Conservation (phyloP, 2,329 filamentous ascomycete species). For the Hymenoscyphus linearis region DNA sequence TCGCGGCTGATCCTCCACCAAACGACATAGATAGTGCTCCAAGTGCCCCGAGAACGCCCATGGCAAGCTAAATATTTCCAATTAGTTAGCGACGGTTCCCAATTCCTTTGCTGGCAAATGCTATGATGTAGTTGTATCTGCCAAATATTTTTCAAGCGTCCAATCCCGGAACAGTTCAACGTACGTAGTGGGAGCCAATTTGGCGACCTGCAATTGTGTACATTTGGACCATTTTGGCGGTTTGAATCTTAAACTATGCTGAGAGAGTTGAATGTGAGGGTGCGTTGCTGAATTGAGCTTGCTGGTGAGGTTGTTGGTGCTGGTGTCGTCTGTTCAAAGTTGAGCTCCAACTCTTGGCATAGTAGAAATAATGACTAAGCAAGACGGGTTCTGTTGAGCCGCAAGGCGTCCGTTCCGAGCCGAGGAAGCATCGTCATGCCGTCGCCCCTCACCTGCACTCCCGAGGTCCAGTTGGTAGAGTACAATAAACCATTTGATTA, state of each 20-base stretch:
- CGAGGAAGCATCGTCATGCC: background rate
- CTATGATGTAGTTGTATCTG: constrained; percentile 11
- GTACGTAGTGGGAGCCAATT: constrained; percentile 32
- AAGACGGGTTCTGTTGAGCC: background rate
- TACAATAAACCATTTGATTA: background rate
- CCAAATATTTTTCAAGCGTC: constrained; percentile 16
- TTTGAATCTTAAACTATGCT: constrained; percentile 12
- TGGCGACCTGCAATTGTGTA: constrained; percentile 32
- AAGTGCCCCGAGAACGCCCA: constrained; percentile 27
- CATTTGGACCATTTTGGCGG: constrained; percentile 30
- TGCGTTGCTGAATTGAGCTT: constrained; percentile 20
- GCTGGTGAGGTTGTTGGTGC: constrained; percentile 18
- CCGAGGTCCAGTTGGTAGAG: background rate
- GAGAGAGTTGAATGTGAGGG: constrained; percentile 8
- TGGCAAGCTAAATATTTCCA: constrained; percentile 27
- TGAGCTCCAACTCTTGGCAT: constrained; percentile 14
- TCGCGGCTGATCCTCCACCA: constrained; percentile 23
- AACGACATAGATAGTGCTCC: constrained; percentile 15
- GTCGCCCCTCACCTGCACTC: too few relatives aligned
- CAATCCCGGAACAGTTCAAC: constrained; percentile 12
- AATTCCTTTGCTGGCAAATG: background rate
- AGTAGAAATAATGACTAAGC: constrained; percentile 7
- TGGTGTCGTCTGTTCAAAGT: constrained; percentile 12
- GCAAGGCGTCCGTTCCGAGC: background rate
- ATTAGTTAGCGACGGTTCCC: constrained; percentile 16